Evolutionary conservation across 108 stramenopile species (phyloP).

Genomic region (Ochromonas danica): DNA sequence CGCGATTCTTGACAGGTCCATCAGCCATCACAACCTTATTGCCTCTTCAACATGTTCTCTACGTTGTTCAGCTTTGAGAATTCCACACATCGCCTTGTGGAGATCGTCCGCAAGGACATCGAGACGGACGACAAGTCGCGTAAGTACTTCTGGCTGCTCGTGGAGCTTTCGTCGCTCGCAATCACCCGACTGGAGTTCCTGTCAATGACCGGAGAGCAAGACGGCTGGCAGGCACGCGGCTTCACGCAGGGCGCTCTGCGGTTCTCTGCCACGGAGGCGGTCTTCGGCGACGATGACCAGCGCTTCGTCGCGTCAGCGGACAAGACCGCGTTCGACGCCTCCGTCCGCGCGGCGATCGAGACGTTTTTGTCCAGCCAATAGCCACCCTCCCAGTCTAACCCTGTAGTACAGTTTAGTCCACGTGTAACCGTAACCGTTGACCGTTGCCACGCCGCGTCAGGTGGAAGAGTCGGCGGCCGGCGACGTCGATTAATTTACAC

Average conservation of each 20-base stretch:
- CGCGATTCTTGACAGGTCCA: no score
- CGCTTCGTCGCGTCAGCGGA: constrained; percentile 8
- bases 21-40: constrained; percentile 1
- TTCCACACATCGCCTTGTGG: constrained; percentile 5
- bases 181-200: constrained; percentile 5
- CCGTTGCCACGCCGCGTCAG: constrained; percentile 2
- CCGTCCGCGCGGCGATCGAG: constrained; percentile 11
- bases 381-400: neutral
- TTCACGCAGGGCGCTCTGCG: constrained; percentile 3
- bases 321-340: constrained; percentile 1
- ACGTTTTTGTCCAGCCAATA: constrained; percentile 1
- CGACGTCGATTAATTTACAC: constrained; percentile 5
- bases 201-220: constrained; percentile 5
- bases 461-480: constrained; percentile 4
- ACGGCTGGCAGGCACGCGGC: constrained; percentile 4
- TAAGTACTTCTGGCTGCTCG: constrained; percentile 9
- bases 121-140: constrained; percentile 12
- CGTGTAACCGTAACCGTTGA: constrained; percentile 14
- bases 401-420: neutral
- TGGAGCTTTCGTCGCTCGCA: constrained; percentile 1
- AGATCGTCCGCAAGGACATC: constrained; percentile 5
- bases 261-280: constrained; percentile 8
- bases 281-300: constrained; percentile 4
- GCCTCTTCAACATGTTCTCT: constrained; percentile 1
- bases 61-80: constrained; percentile 15